These are phyloP conservation scores for Suhomyces kilbournensis DNA, from an alignment of 805 yeast genomes.

Conservation along the genomic window DNA sequence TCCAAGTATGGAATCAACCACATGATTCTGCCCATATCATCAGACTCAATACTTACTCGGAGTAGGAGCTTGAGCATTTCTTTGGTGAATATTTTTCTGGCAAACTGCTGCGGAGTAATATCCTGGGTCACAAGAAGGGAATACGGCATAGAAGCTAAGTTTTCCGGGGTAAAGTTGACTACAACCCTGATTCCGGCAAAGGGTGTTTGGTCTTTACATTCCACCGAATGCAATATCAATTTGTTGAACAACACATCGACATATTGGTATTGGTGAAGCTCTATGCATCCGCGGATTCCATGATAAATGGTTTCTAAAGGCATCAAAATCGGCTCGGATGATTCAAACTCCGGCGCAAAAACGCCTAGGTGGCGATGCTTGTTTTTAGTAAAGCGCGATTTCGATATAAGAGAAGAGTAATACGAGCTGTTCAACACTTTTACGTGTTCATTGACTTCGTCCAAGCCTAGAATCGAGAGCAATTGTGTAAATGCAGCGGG, in stretches of 20 bases:
- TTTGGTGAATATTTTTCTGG: slow-evolving; percentile 18
- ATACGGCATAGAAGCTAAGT: neutral
- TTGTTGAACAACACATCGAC: slow-evolving; percentile 35
- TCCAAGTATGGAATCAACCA: slow-evolving; percentile 38
- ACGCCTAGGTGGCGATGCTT: slow-evolving; percentile 4
- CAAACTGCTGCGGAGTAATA: slow-evolving; percentile 11
- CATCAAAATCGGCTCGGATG: slow-evolving; percentile 14
- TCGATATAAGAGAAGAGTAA: slow-evolving; percentile 22
- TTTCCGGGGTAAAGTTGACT: slow-evolving; percentile 8
- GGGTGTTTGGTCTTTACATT: neutral
- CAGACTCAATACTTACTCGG: slow-evolving; percentile 20
- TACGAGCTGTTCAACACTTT: slow-evolving; percentile 16
- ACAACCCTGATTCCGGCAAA: slow-evolving; percentile 2
- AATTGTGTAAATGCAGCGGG: slow-evolving; percentile 19
- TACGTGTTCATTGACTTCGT: slow-evolving; percentile 22
- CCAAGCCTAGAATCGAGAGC: slow-evolving; percentile 24
- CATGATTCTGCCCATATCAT: slow-evolving; percentile 32
- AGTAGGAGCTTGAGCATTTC: slow-evolving; percentile 21
- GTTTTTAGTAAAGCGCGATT: slow-evolving; percentile 18
- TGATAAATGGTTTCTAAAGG: slow-evolving; percentile 19
- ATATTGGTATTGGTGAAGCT: slow-evolving; percentile 22
- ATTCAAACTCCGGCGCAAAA: slow-evolving; percentile 9
- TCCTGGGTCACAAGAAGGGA: slow-evolving; percentile 12
- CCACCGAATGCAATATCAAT: slow-evolving; percentile 24
- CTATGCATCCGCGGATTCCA: slow-evolving; percentile 29